These are phyloP conservation scores for Populus tomentosa DNA, from an alignment of 441 rosid species.

Conservation along the genomic window DNA sequence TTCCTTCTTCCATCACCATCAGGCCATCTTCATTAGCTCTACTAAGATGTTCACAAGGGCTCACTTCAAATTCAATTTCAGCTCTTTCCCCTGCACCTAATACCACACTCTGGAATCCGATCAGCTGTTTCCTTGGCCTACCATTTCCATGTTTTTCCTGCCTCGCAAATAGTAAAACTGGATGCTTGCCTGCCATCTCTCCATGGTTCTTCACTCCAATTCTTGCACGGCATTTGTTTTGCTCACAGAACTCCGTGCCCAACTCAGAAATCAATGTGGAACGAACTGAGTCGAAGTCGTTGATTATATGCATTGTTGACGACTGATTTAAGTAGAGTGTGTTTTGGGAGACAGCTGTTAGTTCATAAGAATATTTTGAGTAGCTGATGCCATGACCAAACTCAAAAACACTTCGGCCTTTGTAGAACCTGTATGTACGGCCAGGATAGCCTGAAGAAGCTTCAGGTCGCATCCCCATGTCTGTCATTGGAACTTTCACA, in stretches of 20 bases:
- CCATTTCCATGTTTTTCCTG: slow-evolving; percentile 46
- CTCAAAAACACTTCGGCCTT: slow-evolving; percentile 47
- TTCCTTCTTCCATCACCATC: slow-evolving; percentile 69
- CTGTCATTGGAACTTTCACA: slow-evolving; percentile 70
- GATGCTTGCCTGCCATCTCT: slow-evolving; percentile 71
- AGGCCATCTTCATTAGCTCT: slow-evolving; percentile 63
- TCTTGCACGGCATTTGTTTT: slow-evolving; percentile 35
- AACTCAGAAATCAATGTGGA: slow-evolving; percentile 44
- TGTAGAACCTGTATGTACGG: slow-evolving; percentile 81
- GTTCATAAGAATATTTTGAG: slow-evolving; percentile 51
- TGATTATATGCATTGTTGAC: slow-evolving; percentile 4
- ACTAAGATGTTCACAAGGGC: slow-evolving; percentile 65
- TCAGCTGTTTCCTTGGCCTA: slow-evolving; percentile 58
- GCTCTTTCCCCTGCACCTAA: slow-evolving; percentile 50
- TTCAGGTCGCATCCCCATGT: slow-evolving; percentile 74
- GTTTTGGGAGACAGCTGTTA: slow-evolving; percentile 25
- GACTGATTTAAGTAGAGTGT: slow-evolving; percentile 39
- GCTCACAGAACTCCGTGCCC: slow-evolving; percentile 39
- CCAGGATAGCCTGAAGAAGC: slow-evolving; percentile 59
- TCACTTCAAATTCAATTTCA: slow-evolving; percentile 54
- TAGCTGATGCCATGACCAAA: slow-evolving; percentile 83
- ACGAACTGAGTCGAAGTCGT: slow-evolving; percentile 26
- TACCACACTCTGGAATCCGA: slow-evolving; percentile 68
- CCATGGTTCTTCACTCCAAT: slow-evolving; percentile 71
- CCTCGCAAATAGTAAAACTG: slow-evolving; percentile 57